Conservation (phyloP, 805 yeast species). For the Lachancea dasiensis region DNA sequence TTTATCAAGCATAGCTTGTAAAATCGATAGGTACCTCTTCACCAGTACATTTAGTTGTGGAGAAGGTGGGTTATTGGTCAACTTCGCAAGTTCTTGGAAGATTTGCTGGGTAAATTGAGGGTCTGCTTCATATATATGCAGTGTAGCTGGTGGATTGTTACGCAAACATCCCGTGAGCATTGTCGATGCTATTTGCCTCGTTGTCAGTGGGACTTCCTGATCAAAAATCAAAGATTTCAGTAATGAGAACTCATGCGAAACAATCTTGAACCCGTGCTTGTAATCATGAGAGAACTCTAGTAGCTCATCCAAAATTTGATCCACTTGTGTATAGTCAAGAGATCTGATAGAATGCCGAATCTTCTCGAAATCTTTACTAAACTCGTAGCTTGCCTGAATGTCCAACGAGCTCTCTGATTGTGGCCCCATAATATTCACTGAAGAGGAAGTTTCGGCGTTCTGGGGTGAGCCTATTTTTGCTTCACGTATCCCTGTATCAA, state of each 20-base stretch:
- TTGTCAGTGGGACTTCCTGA: constrained; percentile 13
- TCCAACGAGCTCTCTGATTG: no score
- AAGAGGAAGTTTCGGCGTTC: no score
- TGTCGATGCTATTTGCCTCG: constrained; percentile 50
- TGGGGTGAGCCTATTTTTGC: constrained; percentile 51
- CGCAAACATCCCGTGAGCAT: constrained; percentile 63
- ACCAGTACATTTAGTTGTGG: constrained; percentile 10
- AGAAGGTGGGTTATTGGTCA: constrained; percentile 6
- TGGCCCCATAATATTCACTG: no score
- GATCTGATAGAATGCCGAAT: constrained; percentile 21
- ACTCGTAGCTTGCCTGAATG: constrained; percentile 29
- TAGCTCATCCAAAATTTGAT: constrained; percentile 35
- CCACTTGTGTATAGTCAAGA: constrained; percentile 17
- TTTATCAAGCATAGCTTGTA: constrained; percentile 22
- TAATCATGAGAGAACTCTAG: constrained; percentile 62
- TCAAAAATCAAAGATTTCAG: constrained; percentile 16
- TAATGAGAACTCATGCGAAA: constrained; percentile 26
- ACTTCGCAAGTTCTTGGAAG: constrained; percentile 23
- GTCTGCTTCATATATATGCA: constrained; percentile 30
- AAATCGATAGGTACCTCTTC: constrained; percentile 27
- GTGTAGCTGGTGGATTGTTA: constrained; percentile 61
- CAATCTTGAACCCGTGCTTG: constrained; percentile 51
- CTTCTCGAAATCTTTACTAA: constrained; percentile 25
- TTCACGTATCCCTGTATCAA: constrained; percentile 64
- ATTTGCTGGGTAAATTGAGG: constrained; percentile 36